Percentiles rank a stretch among this genome's conserved stretches.
These are phyloP conservation scores for Chimonanthus salicifolius DNA, from an alignment of 164 flowering plant species.

Conservation along the genomic window DNA sequence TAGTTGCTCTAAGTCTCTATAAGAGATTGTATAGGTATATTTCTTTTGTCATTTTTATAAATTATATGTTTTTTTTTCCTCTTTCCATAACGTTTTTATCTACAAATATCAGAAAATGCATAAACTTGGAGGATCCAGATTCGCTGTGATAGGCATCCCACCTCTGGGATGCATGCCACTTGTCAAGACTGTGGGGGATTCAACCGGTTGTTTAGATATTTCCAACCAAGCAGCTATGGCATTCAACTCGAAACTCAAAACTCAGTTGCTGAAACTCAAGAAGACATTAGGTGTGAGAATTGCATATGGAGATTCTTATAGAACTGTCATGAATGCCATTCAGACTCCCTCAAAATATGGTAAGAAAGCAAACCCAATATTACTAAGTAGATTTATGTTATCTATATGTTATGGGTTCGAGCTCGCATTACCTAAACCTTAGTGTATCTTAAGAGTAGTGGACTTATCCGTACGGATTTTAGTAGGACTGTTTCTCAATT, in stretches of 20 bases:
- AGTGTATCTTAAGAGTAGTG: too few relatives aligned
- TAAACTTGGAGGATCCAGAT: constrained; percentile 31
- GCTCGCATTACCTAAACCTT: too few relatives aligned
- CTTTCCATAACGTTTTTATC: too few relatives aligned
- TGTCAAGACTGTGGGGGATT: constrained; percentile 26
- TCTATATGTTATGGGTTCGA: too few relatives aligned
- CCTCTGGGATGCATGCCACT: constrained; percentile 63
- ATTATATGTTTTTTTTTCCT: not conserved
- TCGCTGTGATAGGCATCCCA: constrained; percentile 44
- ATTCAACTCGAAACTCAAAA: constrained; percentile 31
- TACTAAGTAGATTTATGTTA: not conserved
- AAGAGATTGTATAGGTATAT: too few relatives aligned
- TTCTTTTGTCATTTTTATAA: too few relatives aligned
- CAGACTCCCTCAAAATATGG: constrained; percentile 41
- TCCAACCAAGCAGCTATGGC: constrained; percentile 30
- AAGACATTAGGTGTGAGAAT: constrained; percentile 17
- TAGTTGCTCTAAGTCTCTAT: not conserved
- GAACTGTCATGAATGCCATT: constrained; percentile 25
- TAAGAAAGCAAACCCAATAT: constrained; percentile 8
- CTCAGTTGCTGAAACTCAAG: constrained; percentile 13
- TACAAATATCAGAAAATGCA: constrained; percentile 22
- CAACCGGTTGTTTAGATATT: constrained; percentile 21
- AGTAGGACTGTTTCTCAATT: too few relatives aligned
- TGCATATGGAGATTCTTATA: constrained; percentile 33
- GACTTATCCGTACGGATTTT: too few relatives aligned